Base-by-base conservation (phyloP, 2,329 filamentous ascomycete species). In the Coleophoma cylindrospora region DNA sequence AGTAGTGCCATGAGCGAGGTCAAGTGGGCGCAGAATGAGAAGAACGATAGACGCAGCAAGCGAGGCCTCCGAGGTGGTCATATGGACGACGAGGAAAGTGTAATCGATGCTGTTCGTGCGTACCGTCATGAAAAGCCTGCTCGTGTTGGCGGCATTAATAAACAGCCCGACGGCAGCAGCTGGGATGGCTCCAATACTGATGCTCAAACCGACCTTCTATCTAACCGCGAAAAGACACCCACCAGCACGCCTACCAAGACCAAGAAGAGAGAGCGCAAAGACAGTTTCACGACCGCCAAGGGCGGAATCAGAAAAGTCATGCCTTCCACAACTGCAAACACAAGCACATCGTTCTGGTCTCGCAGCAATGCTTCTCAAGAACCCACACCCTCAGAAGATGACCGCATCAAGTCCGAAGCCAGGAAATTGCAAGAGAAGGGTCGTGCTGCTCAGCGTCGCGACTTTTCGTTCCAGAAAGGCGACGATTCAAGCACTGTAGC, bases 71-170 rank as follows among this genome's bases (percentile, higher is more conserved):
- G 50, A 14, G 52, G 40, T 27, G 44, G 40, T 27, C 52, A 50
- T 17, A 60, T 61, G 9, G 59, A 64, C 10, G 63, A 64, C 43
- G 61, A 61, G 34, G 64, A 66, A 22, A 58, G 68, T 22, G 86
- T 88, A 65, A 77, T 76, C 37, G 73, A 81, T 43, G 86, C 94
- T 53, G 80, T 97, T 50, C 82, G 86, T 51, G 82, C 82, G 34
- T 97, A 97, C 74, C 87, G 91, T 21, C 79, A 90, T 63, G 92
- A 97, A 71, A 89, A 86, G 66, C 75, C 90, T 2, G 92, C 92
- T 1, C 80, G 87, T 47, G 91, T 97, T 2, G 92, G 92, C 34
- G 92, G 92, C 17, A 73, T 97, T 67, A 97, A 97, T 70, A 84
- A 86, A 61, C 77, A 87, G 58, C 78, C 84, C 40, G 92, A 96